These are phyloP conservation scores for Linnemannia hyalina DNA, from an alignment of 192 early-diverging fungal genomes.

Conservation along the genomic window DNA sequence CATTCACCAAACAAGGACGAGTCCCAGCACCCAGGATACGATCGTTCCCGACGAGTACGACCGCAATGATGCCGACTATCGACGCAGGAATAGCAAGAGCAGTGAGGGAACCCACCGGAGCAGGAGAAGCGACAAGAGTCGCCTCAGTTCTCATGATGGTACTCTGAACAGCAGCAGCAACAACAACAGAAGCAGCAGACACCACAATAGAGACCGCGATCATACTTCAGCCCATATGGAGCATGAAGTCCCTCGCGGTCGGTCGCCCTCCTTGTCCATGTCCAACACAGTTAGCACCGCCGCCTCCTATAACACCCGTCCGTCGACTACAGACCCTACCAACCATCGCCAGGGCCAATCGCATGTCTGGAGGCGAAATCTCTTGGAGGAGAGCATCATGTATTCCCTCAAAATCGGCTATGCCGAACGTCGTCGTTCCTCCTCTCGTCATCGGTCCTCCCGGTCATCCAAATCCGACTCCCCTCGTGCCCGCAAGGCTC, in stretches of 20 bases:
- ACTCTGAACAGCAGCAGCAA: background rate
- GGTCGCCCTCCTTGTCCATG: slow-evolving; percentile 40
- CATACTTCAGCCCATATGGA: slow-evolving; percentile 42
- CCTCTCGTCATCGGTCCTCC: slow-evolving; percentile 25
- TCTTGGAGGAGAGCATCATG: slow-evolving; percentile 55
- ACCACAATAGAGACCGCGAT: background rate
- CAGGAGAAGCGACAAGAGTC: slow-evolving; percentile 8
- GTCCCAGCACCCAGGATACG: background rate
- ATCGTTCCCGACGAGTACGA: background rate
- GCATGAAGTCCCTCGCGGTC: slow-evolving; percentile 41
- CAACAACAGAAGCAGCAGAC: background rate
- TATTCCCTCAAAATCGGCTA: slow-evolving; percentile 46
- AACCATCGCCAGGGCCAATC: slow-evolving; percentile 29
- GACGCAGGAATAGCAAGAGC: slow-evolving; percentile 30
- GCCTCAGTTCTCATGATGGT: background rate
- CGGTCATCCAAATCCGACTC: slow-evolving; percentile 22
- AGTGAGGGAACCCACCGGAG: slow-evolving; percentile 13
- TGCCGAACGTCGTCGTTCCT: slow-evolving; percentile 30
- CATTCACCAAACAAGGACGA: slow-evolving; percentile 1
- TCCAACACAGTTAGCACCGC: slow-evolving; percentile 40
- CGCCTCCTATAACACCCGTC: slow-evolving; percentile 27
- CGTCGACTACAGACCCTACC: slow-evolving; percentile 10
- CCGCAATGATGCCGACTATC: background rate
- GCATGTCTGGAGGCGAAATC: slow-evolving; percentile 45
- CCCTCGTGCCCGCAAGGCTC: slow-evolving; percentile 23